Base-by-base conservation (phyloP, 441 rosid genomes). In the Sinapis alba region DNA sequence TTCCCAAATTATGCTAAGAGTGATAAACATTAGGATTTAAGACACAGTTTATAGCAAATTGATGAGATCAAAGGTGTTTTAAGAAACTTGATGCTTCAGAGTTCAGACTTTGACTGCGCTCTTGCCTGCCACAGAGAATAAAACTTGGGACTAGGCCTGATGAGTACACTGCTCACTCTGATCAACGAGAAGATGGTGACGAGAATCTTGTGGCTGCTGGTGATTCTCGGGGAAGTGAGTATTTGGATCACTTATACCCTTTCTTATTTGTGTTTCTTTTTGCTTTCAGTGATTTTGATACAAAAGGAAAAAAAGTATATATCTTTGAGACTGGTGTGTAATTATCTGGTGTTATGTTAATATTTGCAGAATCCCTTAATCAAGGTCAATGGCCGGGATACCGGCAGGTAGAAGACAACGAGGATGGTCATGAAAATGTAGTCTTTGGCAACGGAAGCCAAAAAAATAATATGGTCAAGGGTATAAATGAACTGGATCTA, bases 401-500 rank as follows among this genome's bases (percentile, higher is more conserved):
- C 68, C 74, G 82, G 72, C 92, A 92, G 82, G 77, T 72, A 58
- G 97, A 87, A 72, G 97, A 88, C 56, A 81, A 79, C 70, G 92
- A 89, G 62, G 79, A 69, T 32, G 92, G 82, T 73, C 84, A 72
- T 75, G 88, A 80, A 76, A 88, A 85, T 84, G 91, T 57, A 57
- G 82, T 50, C 56, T 50, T 50, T 27, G 84, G 76, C 72, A 58
- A 75, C 7, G 89, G 86, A 79, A 78, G 82, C 81, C 94, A 84
- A 41, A 90, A 82, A 80, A 94, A 89, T 79, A 84, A 83, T 84
- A 26, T 86, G 80, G 84, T 85, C 56, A 50, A 50, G 56, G 56
- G 56, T 54, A 90, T 94, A 72, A 90, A 88, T 72, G 99, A 94
- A 82, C 94, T 94, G 72, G 99, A 94, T 80, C 91, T 92, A 58